phyloP scores from a whole-genome alignment of 352 stramenopile genomes.

The Phytopythium chamaehyphon region DNA sequence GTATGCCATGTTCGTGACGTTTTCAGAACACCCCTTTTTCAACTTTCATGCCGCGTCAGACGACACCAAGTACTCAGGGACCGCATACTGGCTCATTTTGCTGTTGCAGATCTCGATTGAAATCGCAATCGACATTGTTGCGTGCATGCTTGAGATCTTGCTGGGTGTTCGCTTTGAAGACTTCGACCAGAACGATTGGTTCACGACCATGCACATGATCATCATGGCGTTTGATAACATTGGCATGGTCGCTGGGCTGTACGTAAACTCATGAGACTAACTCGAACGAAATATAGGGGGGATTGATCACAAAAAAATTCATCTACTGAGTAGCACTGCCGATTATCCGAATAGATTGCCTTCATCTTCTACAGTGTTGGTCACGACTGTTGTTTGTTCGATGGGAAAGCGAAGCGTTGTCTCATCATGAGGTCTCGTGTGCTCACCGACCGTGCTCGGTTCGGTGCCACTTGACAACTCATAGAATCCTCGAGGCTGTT shows the following conservation, averaged over 20 bases:
- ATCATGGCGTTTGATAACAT: slow-evolving; percentile 10
- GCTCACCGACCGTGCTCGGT: too few relatives aligned
- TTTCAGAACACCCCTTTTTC: slow-evolving; percentile 24
- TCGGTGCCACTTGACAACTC: too few relatives aligned
- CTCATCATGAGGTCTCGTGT: too few relatives aligned
- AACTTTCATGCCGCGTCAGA: slow-evolving; percentile 2
- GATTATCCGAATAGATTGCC: too few relatives aligned
- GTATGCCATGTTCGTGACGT: slow-evolving; percentile 24
- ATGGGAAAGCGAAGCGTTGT: too few relatives aligned
- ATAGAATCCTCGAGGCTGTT: too few relatives aligned
- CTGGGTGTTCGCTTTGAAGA: slow-evolving; percentile 13
- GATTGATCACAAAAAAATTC: too few relatives aligned
- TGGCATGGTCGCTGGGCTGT: slow-evolving; percentile 11
- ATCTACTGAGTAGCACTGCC: too few relatives aligned
- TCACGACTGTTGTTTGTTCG: too few relatives aligned
- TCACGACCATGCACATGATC: slow-evolving; percentile 6
- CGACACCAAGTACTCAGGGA: slow-evolving; percentile 5
- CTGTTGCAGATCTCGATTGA: slow-evolving; percentile 8
- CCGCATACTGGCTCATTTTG: slow-evolving; percentile 8
- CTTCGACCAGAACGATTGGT: slow-evolving; percentile 12
- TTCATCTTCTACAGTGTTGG: too few relatives aligned
- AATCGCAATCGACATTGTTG: slow-evolving; percentile 15
- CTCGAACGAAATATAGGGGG: too few relatives aligned
- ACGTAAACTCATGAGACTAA: too few relatives aligned
- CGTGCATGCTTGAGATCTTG: slow-evolving; percentile 10